Conservation (phyloP, 148 eudicot species). For the Camellia lanceoleosa region DNA sequence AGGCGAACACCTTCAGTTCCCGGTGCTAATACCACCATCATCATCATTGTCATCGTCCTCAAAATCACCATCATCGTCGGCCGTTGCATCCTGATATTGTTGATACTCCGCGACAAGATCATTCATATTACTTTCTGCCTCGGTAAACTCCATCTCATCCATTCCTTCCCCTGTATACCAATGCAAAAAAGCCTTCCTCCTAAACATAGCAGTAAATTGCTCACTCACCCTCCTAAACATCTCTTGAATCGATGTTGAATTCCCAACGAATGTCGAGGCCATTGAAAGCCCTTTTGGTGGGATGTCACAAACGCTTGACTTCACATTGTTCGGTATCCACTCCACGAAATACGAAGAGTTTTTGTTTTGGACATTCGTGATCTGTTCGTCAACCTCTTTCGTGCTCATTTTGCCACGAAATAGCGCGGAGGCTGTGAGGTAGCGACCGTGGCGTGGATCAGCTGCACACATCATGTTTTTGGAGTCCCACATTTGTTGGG, state of each 20-base stretch:
- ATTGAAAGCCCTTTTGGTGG: conserved; percentile 28
- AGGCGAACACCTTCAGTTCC: neutral
- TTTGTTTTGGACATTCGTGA: conserved; percentile 28
- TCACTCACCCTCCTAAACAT: conserved; percentile 28
- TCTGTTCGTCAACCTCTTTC: conserved; percentile 28
- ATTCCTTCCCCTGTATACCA: conserved; percentile 29
- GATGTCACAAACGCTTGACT: conserved; percentile 31
- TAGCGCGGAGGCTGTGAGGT: conserved; percentile 32
- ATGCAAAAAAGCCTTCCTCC: conserved; percentile 26
- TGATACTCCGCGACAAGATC: conserved; percentile 29
- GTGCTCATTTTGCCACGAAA: conserved; percentile 33
- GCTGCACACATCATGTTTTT: conserved; percentile 49
- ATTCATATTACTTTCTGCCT: conserved; percentile 25
- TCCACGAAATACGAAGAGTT: conserved; percentile 31
- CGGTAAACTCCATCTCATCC: conserved; percentile 27
- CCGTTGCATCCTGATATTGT: conserved; percentile 26
- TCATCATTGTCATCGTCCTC: conserved; percentile 22
- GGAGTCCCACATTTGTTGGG: conserved; percentile 41
- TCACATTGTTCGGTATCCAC: conserved; percentile 39
- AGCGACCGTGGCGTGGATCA: conserved; percentile 30
- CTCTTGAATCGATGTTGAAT: conserved; percentile 26
- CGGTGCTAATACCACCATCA: neutral
- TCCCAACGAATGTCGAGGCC: conserved; percentile 25
- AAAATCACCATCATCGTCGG: conserved; percentile 16
- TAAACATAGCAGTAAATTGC: conserved; percentile 26